Percentiles rank a stretch among this genome's conserved stretches.
Evolutionary conservation across 106 monocot genomes (phyloP).

Genomic region (Iris macrosiphon): DNA sequence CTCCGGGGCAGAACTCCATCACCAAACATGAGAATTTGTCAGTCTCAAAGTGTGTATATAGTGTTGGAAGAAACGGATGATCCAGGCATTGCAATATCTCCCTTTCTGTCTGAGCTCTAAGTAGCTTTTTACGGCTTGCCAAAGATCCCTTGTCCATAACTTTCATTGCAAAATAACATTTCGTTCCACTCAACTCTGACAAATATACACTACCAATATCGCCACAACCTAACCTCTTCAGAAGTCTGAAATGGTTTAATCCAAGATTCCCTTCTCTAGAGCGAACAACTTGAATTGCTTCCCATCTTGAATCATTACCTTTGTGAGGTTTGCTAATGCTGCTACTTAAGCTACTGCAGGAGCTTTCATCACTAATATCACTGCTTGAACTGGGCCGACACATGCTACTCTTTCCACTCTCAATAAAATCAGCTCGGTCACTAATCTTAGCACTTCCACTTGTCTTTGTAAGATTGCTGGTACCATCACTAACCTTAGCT

Average conservation of each 20-base stretch:
- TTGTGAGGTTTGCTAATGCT: slow-evolving; percentile 22
- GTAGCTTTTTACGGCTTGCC: slow-evolving; percentile 16
- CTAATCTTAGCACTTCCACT: slow-evolving; percentile 13
- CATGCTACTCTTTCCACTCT: slow-evolving; percentile 17
- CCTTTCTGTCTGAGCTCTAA: slow-evolving; percentile 15
- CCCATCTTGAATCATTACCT: slow-evolving; percentile 18
- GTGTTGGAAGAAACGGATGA: slow-evolving; percentile 22
- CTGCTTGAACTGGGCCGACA: slow-evolving; percentile 15
- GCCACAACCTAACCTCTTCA: slow-evolving; percentile 17
- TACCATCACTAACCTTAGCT: slow-evolving; percentile 7
- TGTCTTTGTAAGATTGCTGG: slow-evolving; percentile 9
- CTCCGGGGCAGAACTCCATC: slow-evolving; percentile 21
- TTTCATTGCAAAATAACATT: slow-evolving; percentile 20
- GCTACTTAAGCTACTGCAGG: slow-evolving; percentile 9
- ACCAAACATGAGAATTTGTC: slow-evolving; percentile 25
- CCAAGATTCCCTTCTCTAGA: slow-evolving; percentile 7
- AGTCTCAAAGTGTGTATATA: slow-evolving; percentile 20
- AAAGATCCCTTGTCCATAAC: slow-evolving; percentile 21
- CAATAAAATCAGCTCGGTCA: slow-evolving; percentile 4
- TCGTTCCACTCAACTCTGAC: slow-evolving; percentile 18
- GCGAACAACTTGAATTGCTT: slow-evolving; percentile 12
- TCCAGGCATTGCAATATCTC: slow-evolving; percentile 26
- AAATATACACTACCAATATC: slow-evolving; percentile 26
- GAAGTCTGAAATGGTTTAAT: slow-evolving; percentile 15
- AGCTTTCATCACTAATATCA: slow-evolving; percentile 16